phyloP scores from a whole-genome alignment of 495 filamentous ascomycete species.

The Aspergillus coremiiformis region DNA sequence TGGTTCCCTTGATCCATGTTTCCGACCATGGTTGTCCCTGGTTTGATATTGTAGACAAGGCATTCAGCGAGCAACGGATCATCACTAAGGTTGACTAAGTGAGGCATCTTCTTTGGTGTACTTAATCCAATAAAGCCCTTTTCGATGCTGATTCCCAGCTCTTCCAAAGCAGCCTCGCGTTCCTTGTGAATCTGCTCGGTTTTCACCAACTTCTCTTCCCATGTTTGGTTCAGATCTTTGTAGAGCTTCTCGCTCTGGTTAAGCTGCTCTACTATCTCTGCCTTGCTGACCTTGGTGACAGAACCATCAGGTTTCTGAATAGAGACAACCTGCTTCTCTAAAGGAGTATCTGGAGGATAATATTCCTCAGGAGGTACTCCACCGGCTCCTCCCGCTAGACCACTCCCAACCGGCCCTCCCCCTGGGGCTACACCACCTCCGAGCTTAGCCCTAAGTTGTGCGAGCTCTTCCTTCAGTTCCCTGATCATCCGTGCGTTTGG shows the following conservation, averaged over 20 bases:
- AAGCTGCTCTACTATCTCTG: conserved; percentile 94
- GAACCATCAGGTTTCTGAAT: conserved; percentile 80
- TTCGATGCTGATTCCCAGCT: conserved; percentile 96
- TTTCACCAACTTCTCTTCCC: conserved; percentile 92
- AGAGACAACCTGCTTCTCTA: conserved; percentile 93
- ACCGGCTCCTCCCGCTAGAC: conserved; percentile 30
- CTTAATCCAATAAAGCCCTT: conserved; percentile 95
- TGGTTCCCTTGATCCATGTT: conserved; percentile 76
- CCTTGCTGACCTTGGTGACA: conserved; percentile 94
- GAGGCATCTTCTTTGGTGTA: conserved; percentile 97
- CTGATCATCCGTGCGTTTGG: conserved; percentile 98
- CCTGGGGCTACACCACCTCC: conserved; percentile 49
- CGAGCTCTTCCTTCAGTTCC: conserved; percentile 92
- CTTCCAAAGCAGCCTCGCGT: conserved; percentile 88
- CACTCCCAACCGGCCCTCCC: conserved; percentile 34
- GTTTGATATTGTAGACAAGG: conserved; percentile 96
- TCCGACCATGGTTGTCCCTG: conserved; percentile 84
- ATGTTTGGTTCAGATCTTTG: conserved; percentile 94
- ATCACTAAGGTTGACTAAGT: conserved; percentile 96
- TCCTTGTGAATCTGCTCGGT: conserved; percentile 98
- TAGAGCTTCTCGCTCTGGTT: conserved; percentile 94
- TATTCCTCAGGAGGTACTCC: conserved; percentile 59
- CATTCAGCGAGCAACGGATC: conserved; percentile 94
- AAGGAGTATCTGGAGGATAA: conserved; percentile 83
- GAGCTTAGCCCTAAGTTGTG: conserved; percentile 79